These are phyloP conservation scores for Asparagopsis taxiformis DNA, from an alignment of 31 red algal species.

Conservation along the genomic window DNA sequence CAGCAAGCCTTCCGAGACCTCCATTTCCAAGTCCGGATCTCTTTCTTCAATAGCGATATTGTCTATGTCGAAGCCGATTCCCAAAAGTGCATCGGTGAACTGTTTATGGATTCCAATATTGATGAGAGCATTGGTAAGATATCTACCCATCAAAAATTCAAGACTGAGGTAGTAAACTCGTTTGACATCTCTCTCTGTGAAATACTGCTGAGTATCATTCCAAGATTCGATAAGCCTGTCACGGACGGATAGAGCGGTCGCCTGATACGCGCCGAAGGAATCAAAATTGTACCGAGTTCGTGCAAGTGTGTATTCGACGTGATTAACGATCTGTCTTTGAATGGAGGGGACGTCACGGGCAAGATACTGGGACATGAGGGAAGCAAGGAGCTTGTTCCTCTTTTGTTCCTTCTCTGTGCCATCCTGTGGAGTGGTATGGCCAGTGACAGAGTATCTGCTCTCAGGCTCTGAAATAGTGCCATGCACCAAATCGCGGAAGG, in stretches of 20 bases:
- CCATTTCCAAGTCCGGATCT: conserved; percentile 98
- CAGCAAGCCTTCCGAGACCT: conserved; percentile 95
- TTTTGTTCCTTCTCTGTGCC: conserved; percentile 55
- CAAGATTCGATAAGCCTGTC: too few relatives aligned
- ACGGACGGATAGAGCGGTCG: conserved; percentile 67
- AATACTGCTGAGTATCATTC: too few relatives aligned
- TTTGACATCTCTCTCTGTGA: conserved; percentile 91
- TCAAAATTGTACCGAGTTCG: conserved; percentile 98
- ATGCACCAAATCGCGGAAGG: conserved; percentile 87
- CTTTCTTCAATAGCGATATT: conserved; percentile 81
- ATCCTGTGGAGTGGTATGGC: conserved; percentile 80
- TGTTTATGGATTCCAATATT: conserved; percentile 93
- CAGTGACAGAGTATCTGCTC: conserved; percentile 78
- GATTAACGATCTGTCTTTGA: conserved; percentile 91
- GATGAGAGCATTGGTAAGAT: conserved; percentile 90
- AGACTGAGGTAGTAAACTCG: conserved; percentile 96
- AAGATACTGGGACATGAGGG: conserved; percentile 97
- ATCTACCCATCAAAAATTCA: conserved; percentile 97
- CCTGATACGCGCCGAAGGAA: conserved; percentile 91
- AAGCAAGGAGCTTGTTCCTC: conserved; percentile 79
- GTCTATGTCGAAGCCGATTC: conserved; percentile 88
- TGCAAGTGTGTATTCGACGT: conserved; percentile 97
- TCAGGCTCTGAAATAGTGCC: conserved; percentile 83
- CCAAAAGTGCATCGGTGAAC: conserved; percentile 84
- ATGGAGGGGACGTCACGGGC: conserved; percentile 95